phyloP scores from a whole-genome alignment of 257 asterid species.

The Scutellaria minor region DNA sequence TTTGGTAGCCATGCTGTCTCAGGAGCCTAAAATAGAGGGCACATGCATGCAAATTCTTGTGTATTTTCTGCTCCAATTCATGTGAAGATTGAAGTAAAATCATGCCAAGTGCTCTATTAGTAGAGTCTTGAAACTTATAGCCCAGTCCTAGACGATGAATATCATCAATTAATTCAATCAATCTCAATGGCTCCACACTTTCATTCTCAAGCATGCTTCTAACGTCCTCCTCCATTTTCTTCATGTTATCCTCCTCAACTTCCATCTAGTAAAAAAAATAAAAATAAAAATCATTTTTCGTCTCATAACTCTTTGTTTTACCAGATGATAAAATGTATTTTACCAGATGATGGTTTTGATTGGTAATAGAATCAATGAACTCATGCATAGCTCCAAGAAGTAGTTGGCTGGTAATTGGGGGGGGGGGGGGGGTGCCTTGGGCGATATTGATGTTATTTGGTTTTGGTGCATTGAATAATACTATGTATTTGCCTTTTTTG shows the following conservation, averaged over 20 bases:
- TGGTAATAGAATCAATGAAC: too few relatives aligned
- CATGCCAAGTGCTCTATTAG: background rate
- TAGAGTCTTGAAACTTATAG: slow-evolving; percentile 20
- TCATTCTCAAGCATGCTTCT: slow-evolving; percentile 25
- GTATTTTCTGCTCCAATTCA: background rate
- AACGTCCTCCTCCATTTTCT: slow-evolving; percentile 34
- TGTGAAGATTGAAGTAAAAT: background rate
- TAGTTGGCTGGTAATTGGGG: too few relatives aligned
- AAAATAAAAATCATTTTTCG: too few relatives aligned
- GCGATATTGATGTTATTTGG: too few relatives aligned
- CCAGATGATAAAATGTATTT: too few relatives aligned
- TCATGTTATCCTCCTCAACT: slow-evolving; percentile 5
- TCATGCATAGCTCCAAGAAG: too few relatives aligned
- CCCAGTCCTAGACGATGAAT: slow-evolving; percentile 29
- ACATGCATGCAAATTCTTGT: slow-evolving; percentile 2
- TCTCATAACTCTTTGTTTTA: too few relatives aligned
- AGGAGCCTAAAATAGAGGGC: slow-evolving; percentile 35
- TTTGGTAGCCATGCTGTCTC: slow-evolving; percentile 34
- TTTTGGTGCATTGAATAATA: too few relatives aligned
- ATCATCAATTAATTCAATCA: slow-evolving; percentile 33
- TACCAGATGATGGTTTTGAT: too few relatives aligned
- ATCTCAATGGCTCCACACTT: slow-evolving; percentile 11
- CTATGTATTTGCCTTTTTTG: too few relatives aligned
- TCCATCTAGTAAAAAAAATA: slow-evolving; percentile 3
- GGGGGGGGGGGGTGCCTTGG: too few relatives aligned